These are phyloP conservation scores for Auricularia cornea DNA, from an alignment of 768 basidiomycete species.

Conservation along the genomic window DNA sequence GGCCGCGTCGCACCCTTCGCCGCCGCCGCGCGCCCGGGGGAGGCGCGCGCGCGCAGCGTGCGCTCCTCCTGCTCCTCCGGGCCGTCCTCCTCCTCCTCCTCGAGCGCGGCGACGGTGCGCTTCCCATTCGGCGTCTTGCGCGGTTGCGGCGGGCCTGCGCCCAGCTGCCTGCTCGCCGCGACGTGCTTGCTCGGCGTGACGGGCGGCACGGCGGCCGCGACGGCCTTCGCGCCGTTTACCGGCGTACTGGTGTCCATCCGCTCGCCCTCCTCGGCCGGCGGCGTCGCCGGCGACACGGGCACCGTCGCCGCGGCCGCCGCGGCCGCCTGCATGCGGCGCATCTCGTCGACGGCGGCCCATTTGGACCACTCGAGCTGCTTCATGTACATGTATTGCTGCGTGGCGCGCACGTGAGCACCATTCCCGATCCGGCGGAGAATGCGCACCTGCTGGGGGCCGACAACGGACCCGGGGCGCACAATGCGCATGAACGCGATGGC, in stretches of 20 bases:
- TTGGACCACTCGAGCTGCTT: slow-evolving; percentile 92
- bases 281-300: slow-evolving; percentile 66
- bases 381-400: slow-evolving; percentile 80
- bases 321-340: slow-evolving; percentile 41
- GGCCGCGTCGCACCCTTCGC: not conserved
- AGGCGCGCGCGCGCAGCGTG: not conserved
- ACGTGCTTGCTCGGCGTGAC: slow-evolving; percentile 78
- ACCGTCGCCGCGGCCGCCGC: slow-evolving; percentile 31
- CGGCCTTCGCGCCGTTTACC: not conserved
- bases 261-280: slow-evolving; percentile 68
- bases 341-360: slow-evolving; percentile 84
- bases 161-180: slow-evolving; percentile 59
- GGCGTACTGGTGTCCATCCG: not conserved
- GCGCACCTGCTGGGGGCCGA: slow-evolving; percentile 68
- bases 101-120: slow-evolving; percentile 29
- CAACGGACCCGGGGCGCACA: slow-evolving; percentile 87
- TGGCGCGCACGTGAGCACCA: slow-evolving; percentile 8
- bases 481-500: slow-evolving; percentile 99
- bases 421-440: not conserved
- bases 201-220: slow-evolving; percentile 34
- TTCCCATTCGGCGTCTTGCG: slow-evolving; percentile 82
- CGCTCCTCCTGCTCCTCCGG: not conserved
- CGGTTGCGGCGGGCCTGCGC: slow-evolving; percentile 69
- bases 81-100: slow-evolving; percentile 20
- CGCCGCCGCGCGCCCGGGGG: not conserved